phyloP scores from a whole-genome alignment of 176 grass and related monocot species.

The Paspalum notatum region DNA sequence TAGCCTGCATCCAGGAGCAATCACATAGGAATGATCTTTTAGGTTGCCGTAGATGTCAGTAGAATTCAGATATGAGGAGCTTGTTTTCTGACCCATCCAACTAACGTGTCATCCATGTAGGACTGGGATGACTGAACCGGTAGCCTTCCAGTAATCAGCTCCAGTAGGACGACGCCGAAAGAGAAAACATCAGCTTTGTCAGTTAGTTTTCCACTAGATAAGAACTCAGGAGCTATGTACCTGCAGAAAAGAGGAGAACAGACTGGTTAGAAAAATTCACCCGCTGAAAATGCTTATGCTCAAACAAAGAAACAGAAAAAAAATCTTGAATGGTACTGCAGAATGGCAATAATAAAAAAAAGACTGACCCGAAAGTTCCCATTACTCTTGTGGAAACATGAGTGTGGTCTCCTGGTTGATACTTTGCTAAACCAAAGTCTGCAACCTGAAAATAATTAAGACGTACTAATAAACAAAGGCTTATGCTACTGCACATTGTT shows the following conservation, averaged over 20 bases:
- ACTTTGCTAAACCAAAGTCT: slow-evolving; percentile 68
- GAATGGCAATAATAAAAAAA: not conserved
- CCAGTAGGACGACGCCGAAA: slow-evolving; percentile 61
- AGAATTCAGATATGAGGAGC: not conserved
- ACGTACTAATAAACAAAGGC: not conserved
- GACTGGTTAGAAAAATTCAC: not conserved
- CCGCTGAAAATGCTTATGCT: not conserved
- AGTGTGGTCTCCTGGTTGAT: slow-evolving; percentile 46
- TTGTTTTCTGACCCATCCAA: slow-evolving; percentile 55
- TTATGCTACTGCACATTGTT: not conserved
- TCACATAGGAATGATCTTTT: not conserved
- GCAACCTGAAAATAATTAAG: slow-evolving; percentile 49
- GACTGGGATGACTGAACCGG: slow-evolving; percentile 56
- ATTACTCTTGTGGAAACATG: slow-evolving; percentile 69
- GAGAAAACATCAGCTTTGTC: slow-evolving; percentile 57
- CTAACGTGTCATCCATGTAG: slow-evolving; percentile 59
- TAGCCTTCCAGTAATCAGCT: slow-evolving; percentile 55
- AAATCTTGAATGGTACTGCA: not conserved
- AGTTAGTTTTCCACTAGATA: slow-evolving; percentile 57
- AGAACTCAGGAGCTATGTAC: slow-evolving; percentile 64
- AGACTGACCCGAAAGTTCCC: slow-evolving; percentile 61
- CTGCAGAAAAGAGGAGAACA: slow-evolving; percentile 4
- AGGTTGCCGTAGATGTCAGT: not conserved
- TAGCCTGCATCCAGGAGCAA: slow-evolving; percentile 52
- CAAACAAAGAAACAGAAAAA: not conserved